These are phyloP conservation scores for Saccharum hybrid DNA, from an alignment of 202 grass and related monocot genomes.

Conservation along the genomic window DNA sequence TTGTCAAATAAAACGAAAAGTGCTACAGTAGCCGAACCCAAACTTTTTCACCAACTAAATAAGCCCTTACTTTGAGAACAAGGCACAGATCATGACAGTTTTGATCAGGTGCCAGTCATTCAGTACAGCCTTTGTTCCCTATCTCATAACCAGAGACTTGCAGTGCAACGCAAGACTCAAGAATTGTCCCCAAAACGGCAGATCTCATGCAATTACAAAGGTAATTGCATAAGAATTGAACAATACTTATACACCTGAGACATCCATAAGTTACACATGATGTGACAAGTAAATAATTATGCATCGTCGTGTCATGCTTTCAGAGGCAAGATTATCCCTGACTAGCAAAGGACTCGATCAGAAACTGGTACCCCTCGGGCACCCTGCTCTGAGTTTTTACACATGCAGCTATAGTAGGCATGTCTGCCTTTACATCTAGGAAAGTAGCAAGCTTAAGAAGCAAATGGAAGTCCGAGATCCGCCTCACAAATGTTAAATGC, in stretches of 20 bases:
- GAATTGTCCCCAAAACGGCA: not conserved
- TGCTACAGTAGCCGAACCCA: too few relatives aligned
- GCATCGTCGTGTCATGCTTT: not conserved
- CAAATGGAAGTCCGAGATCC: constrained; percentile 87
- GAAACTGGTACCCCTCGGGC: constrained; percentile 84
- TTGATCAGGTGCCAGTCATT: not conserved
- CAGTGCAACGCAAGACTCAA: not conserved
- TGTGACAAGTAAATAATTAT: constrained; percentile 40
- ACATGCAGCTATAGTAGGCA: constrained; percentile 70
- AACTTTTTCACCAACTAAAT: too few relatives aligned
- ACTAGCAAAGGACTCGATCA: constrained; percentile 84
- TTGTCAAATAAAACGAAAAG: too few relatives aligned
- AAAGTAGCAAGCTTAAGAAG: constrained; percentile 66
- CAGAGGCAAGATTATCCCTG: constrained; percentile 35
- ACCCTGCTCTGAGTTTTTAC: constrained; percentile 64
- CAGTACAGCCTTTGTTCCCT: too few relatives aligned
- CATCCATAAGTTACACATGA: constrained; percentile 43
- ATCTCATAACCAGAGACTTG: not conserved
- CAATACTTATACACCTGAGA: constrained; percentile 34
- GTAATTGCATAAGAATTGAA: constrained; percentile 42
- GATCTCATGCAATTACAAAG: not conserved
- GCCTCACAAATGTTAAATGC: constrained; percentile 73
- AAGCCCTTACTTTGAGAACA: not conserved
- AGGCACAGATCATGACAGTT: not conserved
- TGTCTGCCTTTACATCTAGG: constrained; percentile 72